Conservation (phyloP, 495 filamentous ascomycete genomes). For the Glonium stellatum region DNA sequence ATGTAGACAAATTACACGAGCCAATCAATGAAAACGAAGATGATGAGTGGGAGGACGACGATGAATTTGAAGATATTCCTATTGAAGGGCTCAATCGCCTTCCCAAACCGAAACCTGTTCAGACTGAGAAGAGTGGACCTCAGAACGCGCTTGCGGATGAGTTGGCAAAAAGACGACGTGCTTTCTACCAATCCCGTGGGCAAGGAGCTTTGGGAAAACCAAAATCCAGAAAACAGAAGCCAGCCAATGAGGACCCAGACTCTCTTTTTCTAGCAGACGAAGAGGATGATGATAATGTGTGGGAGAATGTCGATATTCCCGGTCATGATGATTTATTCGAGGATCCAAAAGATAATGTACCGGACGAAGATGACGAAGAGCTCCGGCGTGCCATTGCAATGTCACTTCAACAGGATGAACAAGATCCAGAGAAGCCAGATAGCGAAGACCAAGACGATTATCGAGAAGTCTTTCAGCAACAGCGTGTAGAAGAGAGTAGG, state of each 20-base stretch:
- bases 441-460: slow-evolving; percentile 42
- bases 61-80: slow-evolving; percentile 89
- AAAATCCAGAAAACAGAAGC: slow-evolving; percentile 18
- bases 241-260: slow-evolving; percentile 35
- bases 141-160: slow-evolving; percentile 34
- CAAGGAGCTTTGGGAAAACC: slow-evolving; percentile 10
- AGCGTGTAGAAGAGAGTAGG: slow-evolving; percentile 45
- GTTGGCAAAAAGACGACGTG: slow-evolving; percentile 39
- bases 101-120: slow-evolving; percentile 47
- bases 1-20: slow-evolving; percentile 63
- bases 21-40: slow-evolving; percentile 49
- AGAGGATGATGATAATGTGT: slow-evolving; percentile 31
- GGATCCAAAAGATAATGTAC: slow-evolving; percentile 18
- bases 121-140: slow-evolving; percentile 16
- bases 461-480: slow-evolving; percentile 43
- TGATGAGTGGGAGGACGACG: slow-evolving; percentile 56
- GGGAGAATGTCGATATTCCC: slow-evolving; percentile 28
- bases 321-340: slow-evolving; percentile 39
- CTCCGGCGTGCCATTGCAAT: slow-evolving; percentile 75
- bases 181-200: slow-evolving; percentile 40
- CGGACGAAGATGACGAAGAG: slow-evolving; percentile 63
- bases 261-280: slow-evolving; percentile 61
- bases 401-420: slow-evolving; percentile 50
- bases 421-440: slow-evolving; percentile 28
- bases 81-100: slow-evolving; percentile 88